A percentile compares a stretch with the other conserved stretches of the same genome.
phyloP scores from a whole-genome alignment of 2,329 filamentous ascomycete genomes.

The Sordariomycetes sp. region DNA sequence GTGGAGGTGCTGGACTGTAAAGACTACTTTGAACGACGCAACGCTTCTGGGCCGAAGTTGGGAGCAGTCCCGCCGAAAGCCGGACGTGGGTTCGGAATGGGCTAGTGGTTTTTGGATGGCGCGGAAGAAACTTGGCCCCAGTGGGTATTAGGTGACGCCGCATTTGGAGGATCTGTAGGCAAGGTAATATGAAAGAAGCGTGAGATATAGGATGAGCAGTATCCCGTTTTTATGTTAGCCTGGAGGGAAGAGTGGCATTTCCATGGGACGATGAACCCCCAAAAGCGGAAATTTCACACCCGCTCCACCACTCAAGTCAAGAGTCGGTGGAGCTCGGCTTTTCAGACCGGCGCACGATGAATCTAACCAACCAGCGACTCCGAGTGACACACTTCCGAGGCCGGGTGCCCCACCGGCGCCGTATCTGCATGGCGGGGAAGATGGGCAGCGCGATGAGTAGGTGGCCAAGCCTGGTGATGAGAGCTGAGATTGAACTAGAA shows the following conservation, averaged over 20 bases:
- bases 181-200: not conserved
- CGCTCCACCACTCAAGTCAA: too few species aligned
- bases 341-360: constrained; percentile 12
- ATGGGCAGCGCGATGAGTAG: too few species aligned
- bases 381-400: not conserved
- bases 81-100: not conserved
- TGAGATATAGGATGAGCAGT: not conserved
- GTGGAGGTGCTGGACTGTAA: not conserved
- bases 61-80: not conserved
- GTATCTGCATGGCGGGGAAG: not conserved
- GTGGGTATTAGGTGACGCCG: not conserved
- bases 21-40: not conserved
- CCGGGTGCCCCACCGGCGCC: not conserved
- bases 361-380: constrained; percentile 10
- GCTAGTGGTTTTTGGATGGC: not conserved
- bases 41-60: not conserved
- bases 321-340: too few species aligned
- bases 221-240: not conserved
- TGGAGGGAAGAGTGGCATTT: not conserved
- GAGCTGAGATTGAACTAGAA: not conserved
- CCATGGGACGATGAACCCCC: not conserved
- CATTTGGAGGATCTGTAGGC: not conserved
- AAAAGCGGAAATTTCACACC: too few species aligned
- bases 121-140: not conserved
- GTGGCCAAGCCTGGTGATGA: not conserved